Evolutionary conservation across 1,284 basidiomycete genomes (phyloP).

Genomic region (Marasmius tenuissimus): DNA sequence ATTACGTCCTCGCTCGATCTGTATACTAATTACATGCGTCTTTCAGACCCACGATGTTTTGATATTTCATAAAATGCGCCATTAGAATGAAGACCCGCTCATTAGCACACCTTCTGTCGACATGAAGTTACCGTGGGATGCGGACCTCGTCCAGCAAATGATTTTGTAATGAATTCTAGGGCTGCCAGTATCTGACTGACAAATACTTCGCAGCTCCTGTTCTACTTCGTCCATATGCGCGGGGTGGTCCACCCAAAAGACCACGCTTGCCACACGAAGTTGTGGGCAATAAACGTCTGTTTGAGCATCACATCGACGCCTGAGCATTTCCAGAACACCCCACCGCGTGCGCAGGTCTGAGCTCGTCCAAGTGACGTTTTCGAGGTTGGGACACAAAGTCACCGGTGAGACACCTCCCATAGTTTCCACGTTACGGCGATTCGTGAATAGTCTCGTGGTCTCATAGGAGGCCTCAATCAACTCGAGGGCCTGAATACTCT

Average conservation of each 20-base stretch:
- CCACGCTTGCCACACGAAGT: neutral
- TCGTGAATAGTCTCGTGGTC: neutral
- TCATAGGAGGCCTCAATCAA: neutral
- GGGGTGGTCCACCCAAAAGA: neutral
- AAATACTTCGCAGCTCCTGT: neutral
- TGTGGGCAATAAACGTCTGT: neutral
- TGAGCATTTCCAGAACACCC: neutral
- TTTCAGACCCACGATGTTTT: slow-evolving; percentile 10
- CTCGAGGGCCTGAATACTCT: neutral
- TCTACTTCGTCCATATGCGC: neutral
- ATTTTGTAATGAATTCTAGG: neutral
- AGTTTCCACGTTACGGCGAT: neutral
- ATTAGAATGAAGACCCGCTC: neutral
- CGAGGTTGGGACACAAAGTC: neutral
- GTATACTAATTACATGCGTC: slow-evolving; percentile 6
- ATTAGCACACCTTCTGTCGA: neutral
- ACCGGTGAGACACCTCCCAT: neutral
- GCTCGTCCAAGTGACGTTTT: neutral
- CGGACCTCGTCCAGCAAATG: neutral
- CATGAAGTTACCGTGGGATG: neutral
- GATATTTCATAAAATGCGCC: neutral
- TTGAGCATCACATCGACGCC: neutral
- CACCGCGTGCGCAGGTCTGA: neutral
- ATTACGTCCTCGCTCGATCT: neutral
- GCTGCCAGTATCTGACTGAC: neutral